Conservation (phyloP, 352 stramenopile genomes). For the Globisporangium rhizosaccharum region DNA sequence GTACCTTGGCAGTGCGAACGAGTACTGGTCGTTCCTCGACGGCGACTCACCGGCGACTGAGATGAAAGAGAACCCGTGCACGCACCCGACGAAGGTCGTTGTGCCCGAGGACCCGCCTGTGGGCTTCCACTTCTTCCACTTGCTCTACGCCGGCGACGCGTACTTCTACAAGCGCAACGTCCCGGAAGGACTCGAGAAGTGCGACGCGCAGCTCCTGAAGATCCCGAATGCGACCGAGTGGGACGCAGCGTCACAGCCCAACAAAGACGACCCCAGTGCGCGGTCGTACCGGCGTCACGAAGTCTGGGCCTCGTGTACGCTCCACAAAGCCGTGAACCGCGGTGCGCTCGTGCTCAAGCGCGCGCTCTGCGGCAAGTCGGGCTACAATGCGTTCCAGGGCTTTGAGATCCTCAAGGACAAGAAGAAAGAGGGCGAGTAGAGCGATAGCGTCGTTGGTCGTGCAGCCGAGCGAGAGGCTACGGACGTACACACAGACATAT, state of each 20-base stretch:
- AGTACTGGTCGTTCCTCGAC: constrained; percentile 21
- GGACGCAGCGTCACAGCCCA: neutral
- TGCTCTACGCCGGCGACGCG: constrained; percentile 5
- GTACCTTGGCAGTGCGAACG: constrained; percentile 2
- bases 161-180: constrained; percentile 16
- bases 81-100: constrained; percentile 9
- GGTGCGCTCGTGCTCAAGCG: constrained; percentile 10
- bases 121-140: constrained; percentile 25
- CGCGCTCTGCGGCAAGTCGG: constrained; percentile 7
- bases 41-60: neutral
- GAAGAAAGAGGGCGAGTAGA: neutral
- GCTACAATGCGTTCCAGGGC: constrained; percentile 16
- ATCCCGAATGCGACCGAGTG: constrained; percentile 11
- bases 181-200: constrained; percentile 8
- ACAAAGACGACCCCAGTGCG: neutral
- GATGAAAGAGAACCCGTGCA: constrained; percentile 17
- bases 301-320: constrained; percentile 17
- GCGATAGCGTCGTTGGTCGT: neutral
- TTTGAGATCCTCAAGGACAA: constrained; percentile 10
- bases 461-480: no score
- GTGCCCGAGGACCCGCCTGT: constrained; percentile 16
- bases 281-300: constrained; percentile 11
- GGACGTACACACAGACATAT: neutral
- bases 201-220: constrained; percentile 10
- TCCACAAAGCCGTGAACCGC: constrained; percentile 15